phyloP scores from a whole-genome alignment of 116 monocot species.

The Dioscorea cayenensis region DNA sequence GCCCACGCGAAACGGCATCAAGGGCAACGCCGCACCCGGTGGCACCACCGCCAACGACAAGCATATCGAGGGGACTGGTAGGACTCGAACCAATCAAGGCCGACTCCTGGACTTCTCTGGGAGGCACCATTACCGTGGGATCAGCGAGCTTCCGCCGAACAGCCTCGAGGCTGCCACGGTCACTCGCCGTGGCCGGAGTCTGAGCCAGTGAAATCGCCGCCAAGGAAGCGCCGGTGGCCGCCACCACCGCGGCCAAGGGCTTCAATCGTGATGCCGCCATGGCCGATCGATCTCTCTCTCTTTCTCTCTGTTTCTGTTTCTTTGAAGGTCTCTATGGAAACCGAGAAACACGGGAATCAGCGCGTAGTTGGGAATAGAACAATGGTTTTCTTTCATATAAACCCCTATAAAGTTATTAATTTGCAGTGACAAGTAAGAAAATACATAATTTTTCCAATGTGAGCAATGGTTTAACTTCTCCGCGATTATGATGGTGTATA shows the following conservation, averaged over 20 bases:
- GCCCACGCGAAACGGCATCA: slow-evolving; percentile 77
- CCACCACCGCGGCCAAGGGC: slow-evolving; percentile 7
- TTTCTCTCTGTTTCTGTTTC: neutral
- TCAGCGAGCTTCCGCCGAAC: slow-evolving; percentile 42
- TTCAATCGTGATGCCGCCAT: slow-evolving; percentile 45
- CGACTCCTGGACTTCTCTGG: slow-evolving; percentile 59
- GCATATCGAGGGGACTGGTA: slow-evolving; percentile 61
- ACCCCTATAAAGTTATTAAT: too few relatives aligned
- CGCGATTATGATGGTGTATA: too few relatives aligned
- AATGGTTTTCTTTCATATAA: too few relatives aligned
- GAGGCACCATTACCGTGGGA: slow-evolving; percentile 48
- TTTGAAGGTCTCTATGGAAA: too few relatives aligned
- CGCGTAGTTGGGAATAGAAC: too few relatives aligned
- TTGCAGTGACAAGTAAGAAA: too few relatives aligned
- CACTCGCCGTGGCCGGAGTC: slow-evolving; percentile 24
- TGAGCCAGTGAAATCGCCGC: slow-evolving; percentile 16
- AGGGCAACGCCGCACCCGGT: slow-evolving; percentile 92
- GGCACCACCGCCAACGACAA: slow-evolving; percentile 91
- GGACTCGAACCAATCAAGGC: slow-evolving; percentile 60
- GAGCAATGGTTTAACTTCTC: too few relatives aligned
- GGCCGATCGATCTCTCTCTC: neutral
- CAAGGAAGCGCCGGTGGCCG: slow-evolving; percentile 10
- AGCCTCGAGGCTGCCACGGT: slow-evolving; percentile 11
- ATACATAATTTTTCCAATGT: too few relatives aligned
- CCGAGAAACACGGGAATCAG: too few relatives aligned